Evolutionary conservation across 2,329 filamentous ascomycete genomes (phyloP), one percentile per base, ranked within the genome.

Genomic region (Atkinsonella texensis): DNA sequence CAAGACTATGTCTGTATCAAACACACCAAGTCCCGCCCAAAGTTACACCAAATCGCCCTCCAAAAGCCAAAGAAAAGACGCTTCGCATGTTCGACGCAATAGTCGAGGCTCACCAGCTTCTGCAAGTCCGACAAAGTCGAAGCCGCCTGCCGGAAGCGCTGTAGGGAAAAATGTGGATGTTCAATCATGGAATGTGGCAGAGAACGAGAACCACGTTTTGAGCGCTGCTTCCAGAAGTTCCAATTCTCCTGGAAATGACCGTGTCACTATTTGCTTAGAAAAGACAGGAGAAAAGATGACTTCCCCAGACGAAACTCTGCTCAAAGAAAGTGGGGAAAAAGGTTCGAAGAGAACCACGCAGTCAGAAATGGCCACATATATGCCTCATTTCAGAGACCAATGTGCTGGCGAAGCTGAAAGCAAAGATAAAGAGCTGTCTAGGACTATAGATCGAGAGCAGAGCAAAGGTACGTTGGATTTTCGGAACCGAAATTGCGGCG

Each of bases 1-100:
- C 40, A 53, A 45, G 33, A 51, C 48, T 20, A 18, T 48, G 31
- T 53, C 52, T 17, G 2, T 35, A 4, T 35, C 45, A 10, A 51
- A 45, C 52, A 51, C 52, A 20, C 48, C 45, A 11, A 40, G 45
- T 18, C 43, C 40, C 4, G 13, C n/a, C 8, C 15, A 15, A 17
- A 32, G 33, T 12, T 9, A 28, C 32, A 33, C 44, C 8, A 53
- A 48, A 13, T 33, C 40, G n/a, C 48, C 39, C 1, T 45, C 33
- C 28, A 45, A 50, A 17, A 41, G 38, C 31, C 47, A 38, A 31
- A 35, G 28, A 13, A 53, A n/a, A 20, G 31, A 43, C n/a, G 40
- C 31, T 8, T 18, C 40, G 2, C 20, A 15, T 32, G 38, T 6
- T 9, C 31, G 17, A 20, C 3, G 43, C 11, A 38, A n/a, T 38